Conservation (phyloP, 495 filamentous ascomycete genomes). For the Penicillium argentinense region DNA sequence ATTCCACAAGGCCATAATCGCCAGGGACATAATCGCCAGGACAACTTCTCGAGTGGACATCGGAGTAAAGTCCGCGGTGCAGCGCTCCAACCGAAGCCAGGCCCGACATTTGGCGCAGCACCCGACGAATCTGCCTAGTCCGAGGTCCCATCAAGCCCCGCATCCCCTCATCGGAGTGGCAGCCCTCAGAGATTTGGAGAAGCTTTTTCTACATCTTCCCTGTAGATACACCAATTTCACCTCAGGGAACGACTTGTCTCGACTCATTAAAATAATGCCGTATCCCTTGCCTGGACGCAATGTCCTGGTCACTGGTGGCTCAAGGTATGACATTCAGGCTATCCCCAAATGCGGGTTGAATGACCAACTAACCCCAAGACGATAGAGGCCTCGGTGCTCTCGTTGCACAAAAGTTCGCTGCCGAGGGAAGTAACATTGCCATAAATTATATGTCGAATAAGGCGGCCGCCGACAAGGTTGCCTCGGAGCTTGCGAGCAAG, state of each 20-base stretch:
- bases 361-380: not conserved
- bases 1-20: too few relatives aligned
- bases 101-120: too few relatives aligned
- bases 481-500: constrained; percentile 47
- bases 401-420: constrained; percentile 63
- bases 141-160: not conserved
- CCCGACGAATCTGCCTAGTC: not conserved
- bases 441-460: constrained; percentile 66
- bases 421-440: constrained; percentile 64
- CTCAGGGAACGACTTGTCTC: too few relatives aligned
- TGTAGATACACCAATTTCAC: too few relatives aligned
- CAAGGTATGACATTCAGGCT: constrained; percentile 46
- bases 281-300: constrained; percentile 63
- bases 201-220: not conserved
- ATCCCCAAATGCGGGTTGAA: not conserved
- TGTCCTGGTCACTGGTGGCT: constrained; percentile 68
- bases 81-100: not conserved
- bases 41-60: not conserved
- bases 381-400: constrained; percentile 64
- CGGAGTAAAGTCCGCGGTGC: not conserved
- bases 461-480: constrained; percentile 55
- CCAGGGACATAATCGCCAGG: too few relatives aligned
- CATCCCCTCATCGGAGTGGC: not conserved
- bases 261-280: too few relatives aligned
- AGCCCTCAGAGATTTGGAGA: not conserved